Conservation (phyloP, 2,329 filamentous ascomycete species). For the Ophiocordyceps unilateralis region DNA sequence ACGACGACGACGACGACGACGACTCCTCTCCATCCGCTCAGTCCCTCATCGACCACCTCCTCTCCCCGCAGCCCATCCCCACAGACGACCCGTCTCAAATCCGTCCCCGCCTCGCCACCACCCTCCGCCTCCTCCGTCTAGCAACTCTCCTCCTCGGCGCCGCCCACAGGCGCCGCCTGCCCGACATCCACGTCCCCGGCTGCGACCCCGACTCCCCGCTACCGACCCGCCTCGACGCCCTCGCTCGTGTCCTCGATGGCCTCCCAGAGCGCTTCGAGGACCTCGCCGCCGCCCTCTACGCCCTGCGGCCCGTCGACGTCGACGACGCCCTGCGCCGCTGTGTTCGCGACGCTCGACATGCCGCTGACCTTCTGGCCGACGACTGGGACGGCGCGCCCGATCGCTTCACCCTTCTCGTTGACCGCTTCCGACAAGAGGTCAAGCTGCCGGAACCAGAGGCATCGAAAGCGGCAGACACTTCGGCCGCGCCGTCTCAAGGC, state of each 20-base stretch:
- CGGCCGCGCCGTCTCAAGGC: no score
- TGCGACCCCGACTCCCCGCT: constrained; percentile 14
- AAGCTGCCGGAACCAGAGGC: constrained; percentile 14
- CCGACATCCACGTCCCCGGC: constrained; percentile 17
- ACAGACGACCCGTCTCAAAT: constrained; percentile 45
- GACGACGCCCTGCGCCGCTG: constrained; percentile 41
- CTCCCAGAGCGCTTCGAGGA: constrained; percentile 56
- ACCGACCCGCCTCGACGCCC: constrained; percentile 32
- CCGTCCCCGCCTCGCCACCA: constrained; percentile 45
- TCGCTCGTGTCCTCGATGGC: constrained; percentile 35
- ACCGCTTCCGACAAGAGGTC: constrained; percentile 34
- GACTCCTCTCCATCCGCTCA: constrained; percentile 24
- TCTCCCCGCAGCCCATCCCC: constrained; percentile 46
- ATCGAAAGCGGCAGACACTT: background rate
- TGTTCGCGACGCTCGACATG: constrained; percentile 39
- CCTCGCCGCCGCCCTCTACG: constrained; percentile 56
- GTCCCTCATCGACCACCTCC: constrained; percentile 49
- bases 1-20: constrained; percentile 25
- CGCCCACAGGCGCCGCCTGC: constrained; percentile 47
- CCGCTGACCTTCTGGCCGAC: constrained; percentile 34
- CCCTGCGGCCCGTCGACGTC: constrained; percentile 40
- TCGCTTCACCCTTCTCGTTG: constrained; percentile 65
- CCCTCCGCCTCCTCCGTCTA: constrained; percentile 48
- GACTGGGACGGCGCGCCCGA: constrained; percentile 51
- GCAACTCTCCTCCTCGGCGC: constrained; percentile 53